These are phyloP conservation scores for Paxillus involutus DNA, from an alignment of 768 basidiomycete genomes.

Conservation along the genomic window DNA sequence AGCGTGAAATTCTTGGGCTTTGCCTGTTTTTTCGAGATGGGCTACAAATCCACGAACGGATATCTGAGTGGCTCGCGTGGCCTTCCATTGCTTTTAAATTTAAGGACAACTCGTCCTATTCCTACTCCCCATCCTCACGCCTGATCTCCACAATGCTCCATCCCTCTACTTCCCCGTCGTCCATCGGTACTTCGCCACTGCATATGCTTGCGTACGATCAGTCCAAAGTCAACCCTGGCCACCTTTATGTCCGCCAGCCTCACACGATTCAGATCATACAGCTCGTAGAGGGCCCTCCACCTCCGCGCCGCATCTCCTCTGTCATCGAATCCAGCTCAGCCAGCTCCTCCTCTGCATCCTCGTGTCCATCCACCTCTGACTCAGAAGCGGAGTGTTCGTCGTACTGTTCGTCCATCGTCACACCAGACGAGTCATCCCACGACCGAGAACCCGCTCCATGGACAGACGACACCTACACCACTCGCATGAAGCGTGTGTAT, in stretches of 20 bases:
- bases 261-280: slow-evolving; percentile 67
- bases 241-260: slow-evolving; percentile 48
- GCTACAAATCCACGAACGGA: slow-evolving; percentile 15
- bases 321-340: slow-evolving; percentile 35
- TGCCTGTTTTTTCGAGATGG: slow-evolving; percentile 17
- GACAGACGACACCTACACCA: slow-evolving; percentile 50
- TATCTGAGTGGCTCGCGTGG: slow-evolving; percentile 28
- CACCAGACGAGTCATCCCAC: slow-evolving; percentile 37
- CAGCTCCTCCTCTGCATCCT: slow-evolving; percentile 39
- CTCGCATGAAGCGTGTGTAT: slow-evolving; percentile 65
- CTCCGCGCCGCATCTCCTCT: slow-evolving; percentile 42
- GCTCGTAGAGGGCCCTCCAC: slow-evolving; percentile 67
- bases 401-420: slow-evolving; percentile 69
- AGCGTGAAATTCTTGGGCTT: neutral
- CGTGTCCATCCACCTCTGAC: slow-evolving; percentile 35
- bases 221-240: slow-evolving; percentile 36
- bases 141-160: slow-evolving; percentile 24
- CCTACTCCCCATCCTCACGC: slow-evolving; percentile 18
- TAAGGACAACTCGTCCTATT: slow-evolving; percentile 12
- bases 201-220: slow-evolving; percentile 29
- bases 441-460: slow-evolving; percentile 22
- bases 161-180: slow-evolving; percentile 23
- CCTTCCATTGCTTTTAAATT: slow-evolving; percentile 21
- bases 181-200: slow-evolving; percentile 16
- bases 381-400: slow-evolving; percentile 55